A percentile compares a stretch with the other conserved stretches of the same genome.
These are phyloP conservation scores for Canariomyces notabilis DNA, from an alignment of 2,329 filamentous ascomycete species.

Conservation along the genomic window DNA sequence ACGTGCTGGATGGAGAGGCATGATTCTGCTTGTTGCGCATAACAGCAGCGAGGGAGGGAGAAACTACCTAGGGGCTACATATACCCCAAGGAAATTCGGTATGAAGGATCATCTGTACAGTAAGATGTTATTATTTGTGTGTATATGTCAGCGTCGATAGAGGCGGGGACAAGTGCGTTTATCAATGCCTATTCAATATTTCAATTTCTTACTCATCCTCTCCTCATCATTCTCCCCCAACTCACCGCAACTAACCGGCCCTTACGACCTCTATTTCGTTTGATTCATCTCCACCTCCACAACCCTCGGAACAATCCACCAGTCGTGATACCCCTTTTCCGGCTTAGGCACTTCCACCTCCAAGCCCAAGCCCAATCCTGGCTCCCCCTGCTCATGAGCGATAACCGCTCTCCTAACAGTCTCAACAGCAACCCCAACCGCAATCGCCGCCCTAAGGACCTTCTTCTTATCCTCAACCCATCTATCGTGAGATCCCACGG, in stretches of 20 bases:
- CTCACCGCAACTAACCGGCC: too few relatives aligned
- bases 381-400: slow-evolving; percentile 22
- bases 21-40: too few relatives aligned
- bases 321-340: slow-evolving; percentile 55
- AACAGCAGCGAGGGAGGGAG: too few relatives aligned
- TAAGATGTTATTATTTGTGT: background rate
- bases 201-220: too few relatives aligned
- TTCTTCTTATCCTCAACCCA: slow-evolving; percentile 58
- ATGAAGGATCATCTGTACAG: background rate
- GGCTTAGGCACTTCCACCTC: slow-evolving; percentile 48
- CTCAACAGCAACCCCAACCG: slow-evolving; percentile 59
- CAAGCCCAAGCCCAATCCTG: slow-evolving; percentile 23
- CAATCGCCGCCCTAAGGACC: slow-evolving; percentile 65
- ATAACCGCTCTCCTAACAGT: slow-evolving; percentile 53
- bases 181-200: too few relatives aligned
- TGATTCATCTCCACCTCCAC: slow-evolving; percentile 2
- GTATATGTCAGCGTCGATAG: background rate
- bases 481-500: slow-evolving; percentile 51
- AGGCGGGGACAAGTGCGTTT: too few relatives aligned
- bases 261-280: too few relatives aligned
- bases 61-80: too few relatives aligned
- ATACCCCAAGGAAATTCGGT: too few relatives aligned
- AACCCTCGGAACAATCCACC: slow-evolving; percentile 59
- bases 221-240: too few relatives aligned
- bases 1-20: too few relatives aligned